Evolutionary conservation across 225 moss, liverwort and hornwort genomes (phyloP).

Genomic region (Anthoceros angustus): DNA sequence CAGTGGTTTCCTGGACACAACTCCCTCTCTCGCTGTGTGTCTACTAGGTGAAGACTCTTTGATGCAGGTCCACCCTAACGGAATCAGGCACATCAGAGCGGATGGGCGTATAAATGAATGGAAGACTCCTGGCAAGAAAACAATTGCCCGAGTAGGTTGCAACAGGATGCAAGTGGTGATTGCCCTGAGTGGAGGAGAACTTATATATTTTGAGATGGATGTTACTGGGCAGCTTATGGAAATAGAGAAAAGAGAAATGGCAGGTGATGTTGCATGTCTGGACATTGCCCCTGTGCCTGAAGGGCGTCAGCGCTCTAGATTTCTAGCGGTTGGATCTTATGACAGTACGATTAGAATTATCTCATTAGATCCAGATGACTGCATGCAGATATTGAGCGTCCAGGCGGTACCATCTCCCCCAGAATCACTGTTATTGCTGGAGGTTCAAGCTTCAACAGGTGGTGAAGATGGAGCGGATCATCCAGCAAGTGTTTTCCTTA

Average conservation of each 20-base stretch:
- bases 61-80: conserved; percentile 98
- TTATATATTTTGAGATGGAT: conserved; percentile 98
- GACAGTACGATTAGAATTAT: conserved; percentile 89
- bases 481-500: conserved; percentile 95
- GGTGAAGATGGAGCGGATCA: conserved; percentile 99
- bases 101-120: conserved; percentile 99
- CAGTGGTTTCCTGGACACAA: conserved; percentile 94
- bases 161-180: conserved; percentile 99
- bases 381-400: conserved; percentile 96
- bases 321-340: conserved; percentile 91
- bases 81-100: conserved; percentile 92
- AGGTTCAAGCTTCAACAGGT: conserved; percentile 85
- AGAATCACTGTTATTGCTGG: conserved; percentile 88
- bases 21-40: conserved; percentile 85
- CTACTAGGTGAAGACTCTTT: conserved; percentile 85
- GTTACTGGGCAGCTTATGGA: conserved; percentile 98
- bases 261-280: conserved; percentile 90
- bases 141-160: conserved; percentile 85
- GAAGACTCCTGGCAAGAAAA: conserved; percentile 99
- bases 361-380: conserved; percentile 91
- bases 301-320: conserved; percentile 81
- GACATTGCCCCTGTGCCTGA: conserved; percentile 99
- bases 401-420: conserved; percentile 88
- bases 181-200: conserved; percentile 91
- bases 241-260: conserved; percentile 97